phyloP scores from a whole-genome alignment of 345 rosid species.

The Euclidium syriacum region DNA sequence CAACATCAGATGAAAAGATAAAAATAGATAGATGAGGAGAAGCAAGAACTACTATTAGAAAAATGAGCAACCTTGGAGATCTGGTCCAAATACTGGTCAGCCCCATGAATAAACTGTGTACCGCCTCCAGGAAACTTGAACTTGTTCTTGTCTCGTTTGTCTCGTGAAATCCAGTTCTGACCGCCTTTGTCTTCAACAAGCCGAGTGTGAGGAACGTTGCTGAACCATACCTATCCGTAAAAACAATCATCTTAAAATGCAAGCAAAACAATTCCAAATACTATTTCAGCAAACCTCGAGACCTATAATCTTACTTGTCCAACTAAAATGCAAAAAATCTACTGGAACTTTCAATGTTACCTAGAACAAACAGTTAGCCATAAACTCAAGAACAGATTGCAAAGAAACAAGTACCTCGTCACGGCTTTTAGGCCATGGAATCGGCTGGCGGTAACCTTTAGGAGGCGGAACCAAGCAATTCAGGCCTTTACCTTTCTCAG shows the following conservation, averaged over 20 bases:
- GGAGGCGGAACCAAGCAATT: slow-evolving; percentile 89
- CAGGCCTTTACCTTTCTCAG: slow-evolving; percentile 52
- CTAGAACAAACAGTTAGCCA: too few species aligned
- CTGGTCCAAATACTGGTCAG: slow-evolving; percentile 83
- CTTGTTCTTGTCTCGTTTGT: slow-evolving; percentile 54
- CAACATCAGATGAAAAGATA: slow-evolving; percentile 9
- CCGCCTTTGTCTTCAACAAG: slow-evolving; percentile 95
- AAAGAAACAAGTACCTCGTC: slow-evolving; percentile 59
- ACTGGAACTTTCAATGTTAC: neutral
- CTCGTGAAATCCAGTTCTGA: slow-evolving; percentile 86
- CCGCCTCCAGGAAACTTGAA: slow-evolving; percentile 98
- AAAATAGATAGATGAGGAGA: neutral
- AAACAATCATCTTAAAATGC: neutral
- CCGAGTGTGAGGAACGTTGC: slow-evolving; percentile 84
- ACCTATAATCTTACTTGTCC: neutral
- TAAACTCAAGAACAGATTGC: neutral
- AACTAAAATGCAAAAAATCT: neutral
- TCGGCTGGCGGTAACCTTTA: slow-evolving; percentile 61
- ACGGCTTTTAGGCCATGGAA: slow-evolving; percentile 95
- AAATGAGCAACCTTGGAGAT: slow-evolving; percentile 55
- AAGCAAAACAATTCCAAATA: slow-evolving; percentile 5
- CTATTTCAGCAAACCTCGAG: neutral
- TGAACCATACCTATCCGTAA: slow-evolving; percentile 71
- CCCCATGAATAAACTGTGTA: slow-evolving; percentile 97
- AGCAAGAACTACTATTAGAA: neutral